Evolutionary conservation across 2,329 filamentous ascomycete species (phyloP), one percentile per base, ranked within the genome.

Genomic region (Ophioceras dolichostomum): DNA sequence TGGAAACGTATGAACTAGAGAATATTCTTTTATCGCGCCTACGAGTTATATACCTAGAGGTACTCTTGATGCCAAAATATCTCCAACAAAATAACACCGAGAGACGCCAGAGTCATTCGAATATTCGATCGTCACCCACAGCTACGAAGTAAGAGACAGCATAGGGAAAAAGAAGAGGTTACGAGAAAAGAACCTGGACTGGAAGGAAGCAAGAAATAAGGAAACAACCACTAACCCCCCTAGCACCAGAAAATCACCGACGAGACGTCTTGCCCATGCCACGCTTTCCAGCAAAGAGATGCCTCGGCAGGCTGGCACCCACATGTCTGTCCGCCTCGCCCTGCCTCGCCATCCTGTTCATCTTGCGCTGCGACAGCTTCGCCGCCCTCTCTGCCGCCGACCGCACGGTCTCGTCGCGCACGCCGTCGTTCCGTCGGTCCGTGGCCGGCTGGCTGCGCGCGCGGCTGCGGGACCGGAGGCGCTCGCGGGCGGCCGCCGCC

Each of bases 261-360:
- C 79, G 76, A 52, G 74, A 65, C 41, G 85, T 89, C 71, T 91
- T 94, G 62, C 91, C 89, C 56, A 94, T 88, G 45, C 84, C 81
- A 59, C 91, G 82, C 73, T 96, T 98, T 52, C 91, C 91, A 43
- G 83, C 71, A 57, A 85, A 78, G 74, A 98, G 70, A 66, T 96
- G 91, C 67, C 94, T 98, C 44, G 79, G 76, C 61, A 94, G 64
- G 37, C 83, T 73, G 27, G 83, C 83, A 39, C 79, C 79, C 43
- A 78, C 77, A 64, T 96, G 89, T 57, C 93, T 78, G 70, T 98
- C 91, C 43, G 82, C 88, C 68, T 98, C 91, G 70, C 91, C 91
- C 70, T 93, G 85, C 60, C 88, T 79, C 32, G 91, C 91, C 82
- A 93, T 91, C 47, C 89, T 77, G 69, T 98, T 98, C 87, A 93